Percentiles rank a stretch among this genome's conserved stretches.
Evolutionary conservation across 2,329 filamentous ascomycete species (phyloP).

Genomic region (Monilinia fructigena): DNA sequence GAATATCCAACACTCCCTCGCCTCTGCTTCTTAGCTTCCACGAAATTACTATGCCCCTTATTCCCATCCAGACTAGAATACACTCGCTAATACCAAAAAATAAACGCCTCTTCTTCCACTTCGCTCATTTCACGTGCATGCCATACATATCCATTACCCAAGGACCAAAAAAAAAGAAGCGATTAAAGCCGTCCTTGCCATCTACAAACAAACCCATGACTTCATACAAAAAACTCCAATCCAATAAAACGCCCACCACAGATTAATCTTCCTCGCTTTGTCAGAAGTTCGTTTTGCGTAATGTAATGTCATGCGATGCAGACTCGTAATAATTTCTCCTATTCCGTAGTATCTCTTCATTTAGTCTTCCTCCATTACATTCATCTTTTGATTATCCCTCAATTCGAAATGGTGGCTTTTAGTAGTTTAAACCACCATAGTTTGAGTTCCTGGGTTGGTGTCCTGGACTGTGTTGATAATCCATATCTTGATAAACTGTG

Average conservation of each 20-base stretch:
- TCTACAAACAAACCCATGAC: constrained; percentile 1
- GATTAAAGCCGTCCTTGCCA: background rate
- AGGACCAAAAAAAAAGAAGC: background rate
- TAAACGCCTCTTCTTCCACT: background rate
- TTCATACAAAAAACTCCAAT: constrained; percentile 16
- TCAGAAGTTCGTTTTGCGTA: background rate
- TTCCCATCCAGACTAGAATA: background rate
- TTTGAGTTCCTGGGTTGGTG: constrained; percentile 37
- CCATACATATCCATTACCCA: background rate
- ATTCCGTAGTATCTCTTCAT: background rate
- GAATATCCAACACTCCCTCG: too few relatives aligned
- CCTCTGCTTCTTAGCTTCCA: background rate
- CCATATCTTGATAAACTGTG: constrained; percentile 40
- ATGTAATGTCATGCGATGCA: background rate
- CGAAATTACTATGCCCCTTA: background rate
- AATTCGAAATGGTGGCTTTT: background rate
- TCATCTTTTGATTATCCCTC: background rate
- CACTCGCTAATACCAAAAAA: background rate
- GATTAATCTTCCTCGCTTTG: constrained; percentile 1
- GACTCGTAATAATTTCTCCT: background rate
- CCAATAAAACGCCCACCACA: constrained; percentile 22
- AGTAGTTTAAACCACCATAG: constrained; percentile 39
- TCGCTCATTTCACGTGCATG: background rate
- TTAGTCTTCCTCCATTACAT: constrained; percentile 8
- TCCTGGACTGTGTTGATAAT: constrained; percentile 33